Conservation (phyloP, 345 rosid genomes). For the Pugionium dolabratum region DNA sequence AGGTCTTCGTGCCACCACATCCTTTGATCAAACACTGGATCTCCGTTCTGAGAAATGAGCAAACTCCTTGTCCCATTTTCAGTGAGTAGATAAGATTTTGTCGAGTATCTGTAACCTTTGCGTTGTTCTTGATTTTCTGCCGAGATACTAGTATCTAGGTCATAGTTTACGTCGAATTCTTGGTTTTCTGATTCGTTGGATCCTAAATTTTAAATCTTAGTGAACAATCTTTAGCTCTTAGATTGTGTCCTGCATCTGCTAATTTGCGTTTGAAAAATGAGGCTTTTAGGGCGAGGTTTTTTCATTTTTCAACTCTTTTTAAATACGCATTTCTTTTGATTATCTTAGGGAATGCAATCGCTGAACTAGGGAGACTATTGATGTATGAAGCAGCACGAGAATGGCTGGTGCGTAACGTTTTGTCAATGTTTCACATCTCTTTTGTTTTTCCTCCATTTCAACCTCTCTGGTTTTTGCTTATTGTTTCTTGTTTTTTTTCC, state of each 20-base stretch:
- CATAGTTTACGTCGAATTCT: neutral
- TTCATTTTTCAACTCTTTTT: neutral
- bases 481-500: slow-evolving; percentile 9
- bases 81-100: slow-evolving; percentile 47
- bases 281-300: neutral
- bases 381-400: slow-evolving; percentile 92
- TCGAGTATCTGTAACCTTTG: neutral
- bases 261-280: neutral
- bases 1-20: slow-evolving; percentile 93
- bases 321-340: neutral
- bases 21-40: slow-evolving; percentile 96
- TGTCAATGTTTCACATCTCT: slow-evolving; percentile 13
- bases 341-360: slow-evolving; percentile 73
- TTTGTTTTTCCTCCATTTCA: neutral
- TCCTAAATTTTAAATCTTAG: neutral
- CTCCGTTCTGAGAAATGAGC: slow-evolving; percentile 80
- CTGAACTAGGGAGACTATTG: slow-evolving; percentile 86
- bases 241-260: neutral
- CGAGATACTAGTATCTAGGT: neutral
- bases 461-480: neutral
- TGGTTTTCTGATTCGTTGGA: neutral
- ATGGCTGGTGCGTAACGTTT: slow-evolving; percentile 65
- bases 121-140: neutral
- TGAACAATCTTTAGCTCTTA: slow-evolving; percentile 8
- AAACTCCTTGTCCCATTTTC: slow-evolving; percentile 80